Percentiles rank a stretch among this genome's conserved stretches.
These are phyloP conservation scores for Leishmania aethiopica DNA, from an alignment of 208 protist genomes.

Conservation along the genomic window DNA sequence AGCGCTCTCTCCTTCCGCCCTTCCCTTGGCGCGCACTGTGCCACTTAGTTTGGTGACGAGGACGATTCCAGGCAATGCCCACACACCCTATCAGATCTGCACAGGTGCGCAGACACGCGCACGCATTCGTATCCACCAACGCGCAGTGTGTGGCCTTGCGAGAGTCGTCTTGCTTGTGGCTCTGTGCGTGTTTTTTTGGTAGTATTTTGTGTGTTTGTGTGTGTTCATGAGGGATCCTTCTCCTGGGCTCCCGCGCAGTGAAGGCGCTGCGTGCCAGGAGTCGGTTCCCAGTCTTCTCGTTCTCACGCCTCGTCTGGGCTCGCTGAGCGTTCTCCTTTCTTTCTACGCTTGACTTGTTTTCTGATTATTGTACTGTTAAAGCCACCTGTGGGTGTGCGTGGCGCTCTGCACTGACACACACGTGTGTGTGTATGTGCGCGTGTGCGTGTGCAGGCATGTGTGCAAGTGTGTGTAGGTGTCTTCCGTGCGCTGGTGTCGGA, in stretches of 20 bases:
- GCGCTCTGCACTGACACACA: neutral
- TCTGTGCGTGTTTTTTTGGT: neutral
- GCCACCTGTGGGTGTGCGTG: neutral
- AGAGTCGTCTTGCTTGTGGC: neutral
- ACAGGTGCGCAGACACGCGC: neutral
- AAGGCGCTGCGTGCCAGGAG: neutral
- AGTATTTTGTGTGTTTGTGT: neutral
- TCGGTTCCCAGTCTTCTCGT: neutral
- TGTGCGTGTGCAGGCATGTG: neutral
- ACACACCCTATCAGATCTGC: neutral
- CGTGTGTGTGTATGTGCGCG: neutral
- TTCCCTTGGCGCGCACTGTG: neutral
- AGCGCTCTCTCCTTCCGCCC: neutral
- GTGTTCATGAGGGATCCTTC: neutral
- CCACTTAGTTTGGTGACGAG: neutral
- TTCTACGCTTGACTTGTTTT: neutral
- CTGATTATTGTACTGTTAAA: neutral
- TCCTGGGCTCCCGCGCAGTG: neutral
- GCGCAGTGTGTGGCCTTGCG: neutral
- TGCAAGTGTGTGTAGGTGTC: conserved; percentile 10
- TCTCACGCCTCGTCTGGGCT: neutral
- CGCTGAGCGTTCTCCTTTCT: neutral
- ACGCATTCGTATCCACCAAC: neutral
- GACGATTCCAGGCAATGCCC: neutral
- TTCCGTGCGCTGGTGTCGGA: neutral